These are phyloP conservation scores for Rhodotorula sp. DNA, from an alignment of 1,284 basidiomycete species.

Conservation along the genomic window DNA sequence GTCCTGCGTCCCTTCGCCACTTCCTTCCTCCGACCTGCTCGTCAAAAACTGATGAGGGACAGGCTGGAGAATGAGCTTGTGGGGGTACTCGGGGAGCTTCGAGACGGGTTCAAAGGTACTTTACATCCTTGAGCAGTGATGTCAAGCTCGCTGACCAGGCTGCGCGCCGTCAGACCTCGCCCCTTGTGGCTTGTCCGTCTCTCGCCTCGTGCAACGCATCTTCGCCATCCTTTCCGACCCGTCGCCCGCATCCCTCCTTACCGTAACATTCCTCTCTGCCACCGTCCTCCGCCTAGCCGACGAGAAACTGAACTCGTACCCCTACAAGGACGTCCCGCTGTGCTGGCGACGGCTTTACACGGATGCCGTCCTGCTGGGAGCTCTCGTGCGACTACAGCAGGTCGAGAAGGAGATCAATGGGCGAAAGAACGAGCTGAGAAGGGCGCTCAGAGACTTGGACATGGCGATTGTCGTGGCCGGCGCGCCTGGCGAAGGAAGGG, in stretches of 20 bases:
- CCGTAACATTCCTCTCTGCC: not conserved
- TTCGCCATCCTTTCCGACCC: not conserved
- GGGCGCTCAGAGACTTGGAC: slow-evolving; percentile 64
- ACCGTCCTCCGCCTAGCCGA: slow-evolving; percentile 50
- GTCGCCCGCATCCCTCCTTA: too few relatives aligned
- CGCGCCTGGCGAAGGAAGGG: slow-evolving; percentile 62
- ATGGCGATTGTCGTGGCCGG: slow-evolving; percentile 80
- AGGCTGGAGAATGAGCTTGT: too few relatives aligned
- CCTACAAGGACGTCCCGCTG: slow-evolving; percentile 50
- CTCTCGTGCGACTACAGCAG: slow-evolving; percentile 33
- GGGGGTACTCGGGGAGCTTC: too few relatives aligned
- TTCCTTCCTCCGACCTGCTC: too few relatives aligned
- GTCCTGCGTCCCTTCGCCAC: not conserved
- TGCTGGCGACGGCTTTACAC: slow-evolving; percentile 54
- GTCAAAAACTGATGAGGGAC: too few relatives aligned
- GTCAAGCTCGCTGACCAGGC: not conserved
- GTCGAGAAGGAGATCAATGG: not conserved
- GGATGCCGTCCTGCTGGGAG: slow-evolving; percentile 49
- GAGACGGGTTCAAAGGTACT: too few relatives aligned
- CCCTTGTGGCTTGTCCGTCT: slow-evolving; percentile 14
- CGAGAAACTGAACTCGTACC: slow-evolving; percentile 51
- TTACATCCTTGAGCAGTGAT: too few relatives aligned
- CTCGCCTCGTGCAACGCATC: slow-evolving; percentile 5
- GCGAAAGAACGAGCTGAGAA: not conserved
- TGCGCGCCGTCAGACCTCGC: slow-evolving; percentile 12